phyloP scores from a whole-genome alignment of 306 rosid species.

The Coriaria nepalensis region DNA sequence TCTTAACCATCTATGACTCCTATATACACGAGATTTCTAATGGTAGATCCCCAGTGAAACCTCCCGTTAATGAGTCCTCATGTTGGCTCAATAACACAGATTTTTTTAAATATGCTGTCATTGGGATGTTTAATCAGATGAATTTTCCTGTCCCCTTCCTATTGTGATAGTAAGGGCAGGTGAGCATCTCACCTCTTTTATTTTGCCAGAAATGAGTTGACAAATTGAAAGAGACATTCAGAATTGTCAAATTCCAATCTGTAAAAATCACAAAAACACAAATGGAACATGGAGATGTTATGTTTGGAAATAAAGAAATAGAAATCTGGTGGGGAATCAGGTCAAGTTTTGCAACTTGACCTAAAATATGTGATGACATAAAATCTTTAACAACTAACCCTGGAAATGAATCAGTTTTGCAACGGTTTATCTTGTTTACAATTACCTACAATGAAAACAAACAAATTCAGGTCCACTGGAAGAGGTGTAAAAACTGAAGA shows the following conservation, averaged over 20 bases:
- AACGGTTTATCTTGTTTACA: conserved; percentile 87
- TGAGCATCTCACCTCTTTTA: conserved; percentile 56
- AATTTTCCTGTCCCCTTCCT: neutral
- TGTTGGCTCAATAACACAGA: too few species aligned
- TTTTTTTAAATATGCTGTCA: neutral
- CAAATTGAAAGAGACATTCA: conserved; percentile 87
- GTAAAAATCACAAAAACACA: conserved; percentile 21
- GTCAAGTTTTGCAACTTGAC: conserved; percentile 5
- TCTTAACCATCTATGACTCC: too few species aligned
- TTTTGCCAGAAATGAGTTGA: conserved; percentile 63
- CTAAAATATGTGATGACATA: neutral
- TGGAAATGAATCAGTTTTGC: conserved; percentile 86
- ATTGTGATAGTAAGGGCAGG: conserved; percentile 1
- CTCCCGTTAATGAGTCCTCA: too few species aligned
- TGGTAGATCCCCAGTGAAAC: too few species aligned
- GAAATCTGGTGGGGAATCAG: conserved; percentile 2
- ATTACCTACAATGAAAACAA: conserved; percentile 49
- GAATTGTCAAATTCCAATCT: conserved; percentile 84
- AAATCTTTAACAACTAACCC: conserved; percentile 36
- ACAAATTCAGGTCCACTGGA: conserved; percentile 23
- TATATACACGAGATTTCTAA: too few species aligned
- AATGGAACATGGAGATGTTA: neutral
- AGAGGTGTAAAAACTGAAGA: conserved; percentile 13
- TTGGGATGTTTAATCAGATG: neutral
- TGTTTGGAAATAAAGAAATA: neutral